Conservation (phyloP, 495 filamentous ascomycete genomes). For the Hypomontagnella submonticulosa region DNA sequence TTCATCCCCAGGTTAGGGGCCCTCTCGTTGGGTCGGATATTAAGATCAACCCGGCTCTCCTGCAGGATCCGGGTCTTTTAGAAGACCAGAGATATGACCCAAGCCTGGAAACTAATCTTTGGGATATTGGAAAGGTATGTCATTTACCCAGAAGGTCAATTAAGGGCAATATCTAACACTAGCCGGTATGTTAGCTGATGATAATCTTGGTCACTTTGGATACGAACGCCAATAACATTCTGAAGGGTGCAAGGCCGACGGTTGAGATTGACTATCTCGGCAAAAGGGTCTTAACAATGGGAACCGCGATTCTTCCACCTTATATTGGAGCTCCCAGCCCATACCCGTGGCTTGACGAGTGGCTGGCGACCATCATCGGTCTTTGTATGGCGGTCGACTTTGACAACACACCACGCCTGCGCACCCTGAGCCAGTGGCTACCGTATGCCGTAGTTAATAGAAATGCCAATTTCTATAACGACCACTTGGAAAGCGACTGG, state of each 20-base stretch:
- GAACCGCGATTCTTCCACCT: conserved; percentile 2
- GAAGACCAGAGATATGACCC: not conserved
- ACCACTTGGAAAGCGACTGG: not conserved
- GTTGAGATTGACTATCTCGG: conserved; percentile 17
- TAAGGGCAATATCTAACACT: not conserved
- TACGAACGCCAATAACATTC: not conserved
- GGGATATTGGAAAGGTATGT: conserved; percentile 16
- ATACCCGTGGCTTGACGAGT: conserved; percentile 27
- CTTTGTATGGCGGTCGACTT: not conserved
- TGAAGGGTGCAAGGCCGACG: too few relatives aligned
- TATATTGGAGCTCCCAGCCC: not conserved
- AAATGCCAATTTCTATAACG: conserved; percentile 2
- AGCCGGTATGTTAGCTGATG: conserved; percentile 14
- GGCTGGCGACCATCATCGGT: conserved; percentile 13
- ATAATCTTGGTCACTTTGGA: conserved; percentile 7
- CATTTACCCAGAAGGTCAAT: conserved; percentile 1
- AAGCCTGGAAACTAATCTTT: not conserved
- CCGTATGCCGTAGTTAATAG: conserved; percentile 9
- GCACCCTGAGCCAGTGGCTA: not conserved
- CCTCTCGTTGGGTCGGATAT: too few relatives aligned
- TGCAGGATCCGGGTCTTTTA: too few relatives aligned
- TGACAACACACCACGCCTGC: not conserved
- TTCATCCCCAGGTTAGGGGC: too few relatives aligned
- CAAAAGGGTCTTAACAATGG: not conserved
- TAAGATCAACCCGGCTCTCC: too few relatives aligned